These are phyloP conservation scores for Polyporus arcularius DNA, from an alignment of 768 basidiomycete species.

Conservation along the genomic window DNA sequence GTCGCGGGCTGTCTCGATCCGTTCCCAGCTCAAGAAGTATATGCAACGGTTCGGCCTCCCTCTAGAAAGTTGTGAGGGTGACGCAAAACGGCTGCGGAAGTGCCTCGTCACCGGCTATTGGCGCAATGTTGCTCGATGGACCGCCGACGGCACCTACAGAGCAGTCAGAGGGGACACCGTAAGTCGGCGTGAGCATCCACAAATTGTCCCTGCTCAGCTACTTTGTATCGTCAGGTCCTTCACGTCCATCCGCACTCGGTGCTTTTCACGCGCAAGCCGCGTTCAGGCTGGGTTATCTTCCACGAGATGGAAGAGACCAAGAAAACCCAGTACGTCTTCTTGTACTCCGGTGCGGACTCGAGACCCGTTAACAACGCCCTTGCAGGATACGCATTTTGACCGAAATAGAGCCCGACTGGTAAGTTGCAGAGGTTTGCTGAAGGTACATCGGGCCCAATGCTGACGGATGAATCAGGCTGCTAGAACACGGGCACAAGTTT, in stretches of 20 bases:
- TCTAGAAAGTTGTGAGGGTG: conserved; percentile 85
- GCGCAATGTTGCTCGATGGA: conserved; percentile 90
- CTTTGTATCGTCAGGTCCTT: conserved; percentile 52
- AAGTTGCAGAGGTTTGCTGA: conserved; percentile 12
- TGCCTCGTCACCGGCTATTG: conserved; percentile 94
- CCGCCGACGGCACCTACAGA: conserved; percentile 90
- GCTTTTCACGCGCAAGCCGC: conserved; percentile 88
- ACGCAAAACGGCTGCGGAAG: conserved; percentile 76
- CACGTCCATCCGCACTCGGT: conserved; percentile 95
- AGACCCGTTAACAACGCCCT: conserved; percentile 5
- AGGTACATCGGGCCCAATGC: conserved; percentile 4
- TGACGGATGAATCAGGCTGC: conserved; percentile 36
- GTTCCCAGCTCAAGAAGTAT: conserved; percentile 94
- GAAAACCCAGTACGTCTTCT: conserved; percentile 73
- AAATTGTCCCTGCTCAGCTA: background rate
- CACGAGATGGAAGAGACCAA: conserved; percentile 98
- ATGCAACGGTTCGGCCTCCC: conserved; percentile 88
- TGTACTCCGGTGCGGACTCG: too few species aligned
- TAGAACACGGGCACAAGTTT: conserved; percentile 53
- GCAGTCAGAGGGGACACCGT: conserved; percentile 86
- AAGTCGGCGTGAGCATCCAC: conserved; percentile 25
- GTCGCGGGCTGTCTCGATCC: conserved; percentile 91
- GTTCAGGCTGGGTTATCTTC: conserved; percentile 91
- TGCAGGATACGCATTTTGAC: conserved; percentile 87
- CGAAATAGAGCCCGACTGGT: conserved; percentile 96